These are phyloP conservation scores for Candida suzukii DNA, from an alignment of 805 yeast species.

Conservation along the genomic window DNA sequence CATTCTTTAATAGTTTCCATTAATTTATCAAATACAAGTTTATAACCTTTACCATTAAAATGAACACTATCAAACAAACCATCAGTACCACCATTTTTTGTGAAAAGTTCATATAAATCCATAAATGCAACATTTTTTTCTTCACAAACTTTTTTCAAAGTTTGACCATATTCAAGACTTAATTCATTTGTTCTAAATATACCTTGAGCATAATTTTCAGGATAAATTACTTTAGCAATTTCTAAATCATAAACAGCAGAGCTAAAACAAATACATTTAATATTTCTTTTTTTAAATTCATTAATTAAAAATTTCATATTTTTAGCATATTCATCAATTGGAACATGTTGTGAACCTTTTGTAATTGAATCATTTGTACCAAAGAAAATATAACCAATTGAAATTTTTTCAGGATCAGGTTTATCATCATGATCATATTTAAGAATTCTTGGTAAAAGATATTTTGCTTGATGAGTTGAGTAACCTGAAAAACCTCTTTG, in stretches of 20 bases:
- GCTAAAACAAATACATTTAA: constrained; percentile 52
- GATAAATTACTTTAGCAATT: constrained; percentile 27
- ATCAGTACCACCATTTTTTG: constrained; percentile 4
- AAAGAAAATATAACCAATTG: constrained; percentile 51
- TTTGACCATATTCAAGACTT: constrained; percentile 44
- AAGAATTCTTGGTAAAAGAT: constrained; percentile 44
- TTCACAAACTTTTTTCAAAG: constrained; percentile 37
- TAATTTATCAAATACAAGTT: constrained; percentile 26
- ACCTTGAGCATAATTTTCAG: constrained; percentile 23
- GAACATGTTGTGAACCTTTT: constrained; percentile 33
- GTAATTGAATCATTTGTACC: constrained; percentile 73
- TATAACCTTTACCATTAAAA: constrained; percentile 29
- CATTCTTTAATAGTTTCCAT: constrained; percentile 21
- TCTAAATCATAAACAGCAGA: constrained; percentile 52
- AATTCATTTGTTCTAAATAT: constrained; percentile 38
- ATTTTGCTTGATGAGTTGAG: constrained; percentile 53
- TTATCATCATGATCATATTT: constrained; percentile 34
- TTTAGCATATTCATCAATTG: constrained; percentile 36
- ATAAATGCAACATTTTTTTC: constrained; percentile 45
- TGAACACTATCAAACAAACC: constrained; percentile 38
- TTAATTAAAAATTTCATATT: constrained; percentile 42
- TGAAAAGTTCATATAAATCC: constrained; percentile 34
- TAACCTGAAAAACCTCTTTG: constrained; percentile 78
- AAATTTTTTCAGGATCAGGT: constrained; percentile 25
- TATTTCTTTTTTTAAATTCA: constrained; percentile 31